Percentiles rank a stretch among this genome's conserved stretches.
Evolutionary conservation across 768 basidiomycete species (phyloP).

Genomic region (Mrakia hoshinonis): DNA sequence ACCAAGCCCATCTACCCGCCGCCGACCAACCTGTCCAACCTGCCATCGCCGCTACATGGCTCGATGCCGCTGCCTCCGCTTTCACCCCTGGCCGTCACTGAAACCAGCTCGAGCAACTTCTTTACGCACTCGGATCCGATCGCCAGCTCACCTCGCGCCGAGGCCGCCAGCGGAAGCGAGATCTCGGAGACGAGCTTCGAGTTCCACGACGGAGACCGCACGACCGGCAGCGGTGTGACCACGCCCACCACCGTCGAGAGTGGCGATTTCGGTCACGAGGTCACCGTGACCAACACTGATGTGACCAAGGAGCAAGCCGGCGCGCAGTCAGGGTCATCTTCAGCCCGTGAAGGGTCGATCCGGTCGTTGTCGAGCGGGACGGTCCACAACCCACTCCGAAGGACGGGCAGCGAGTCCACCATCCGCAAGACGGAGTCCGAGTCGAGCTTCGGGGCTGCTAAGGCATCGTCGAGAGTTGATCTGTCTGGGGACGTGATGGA

Average conservation of each 20-base stretch:
- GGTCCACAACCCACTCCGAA: slow-evolving; percentile 21
- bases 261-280: slow-evolving; percentile 29
- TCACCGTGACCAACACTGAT: slow-evolving; percentile 29
- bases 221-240: slow-evolving; percentile 32
- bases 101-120: slow-evolving; percentile 24
- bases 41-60: neutral
- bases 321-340: neutral
- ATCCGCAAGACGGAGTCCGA: slow-evolving; percentile 34
- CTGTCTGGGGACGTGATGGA: slow-evolving; percentile 27
- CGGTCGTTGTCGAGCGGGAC: slow-evolving; percentile 28
- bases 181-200: slow-evolving; percentile 32
- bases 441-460: slow-evolving; percentile 16
- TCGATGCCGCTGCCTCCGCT: neutral
- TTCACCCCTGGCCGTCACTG: slow-evolving; percentile 20
- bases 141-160: slow-evolving; percentile 24
- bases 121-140: slow-evolving; percentile 2
- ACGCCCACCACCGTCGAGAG: slow-evolving; percentile 40
- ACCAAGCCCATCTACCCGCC: slow-evolving; percentile 34
- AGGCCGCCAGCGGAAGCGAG: slow-evolving; percentile 28
- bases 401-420: slow-evolving; percentile 37
- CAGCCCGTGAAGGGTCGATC: slow-evolving; percentile 20
- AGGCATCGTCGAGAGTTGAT: slow-evolving; percentile 13
- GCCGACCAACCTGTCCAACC: slow-evolving; percentile 16
- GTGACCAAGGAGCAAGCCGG: neutral
- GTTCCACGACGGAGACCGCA: slow-evolving; percentile 32